Evolutionary conservation across 345 rosid species (phyloP).

Genomic region (Aquilaria malaccensis): DNA sequence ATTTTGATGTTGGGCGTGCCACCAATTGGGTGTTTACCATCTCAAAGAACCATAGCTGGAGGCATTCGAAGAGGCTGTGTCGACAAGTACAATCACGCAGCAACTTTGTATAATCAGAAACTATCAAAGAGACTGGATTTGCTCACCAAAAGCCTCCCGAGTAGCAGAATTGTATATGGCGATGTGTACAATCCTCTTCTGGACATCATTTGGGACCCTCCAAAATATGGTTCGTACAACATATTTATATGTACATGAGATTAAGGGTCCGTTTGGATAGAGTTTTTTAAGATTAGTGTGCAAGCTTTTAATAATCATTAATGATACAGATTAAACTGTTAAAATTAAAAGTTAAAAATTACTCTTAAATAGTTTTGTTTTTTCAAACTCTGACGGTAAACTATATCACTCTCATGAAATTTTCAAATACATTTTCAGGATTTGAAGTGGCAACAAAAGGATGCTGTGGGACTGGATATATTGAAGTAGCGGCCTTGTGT

Average conservation of each 20-base stretch:
- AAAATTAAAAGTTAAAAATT: too few species aligned
- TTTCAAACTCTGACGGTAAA: too few species aligned
- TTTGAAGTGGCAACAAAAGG: constrained; percentile 48
- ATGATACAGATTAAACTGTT: too few species aligned
- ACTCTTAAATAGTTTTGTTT: too few species aligned
- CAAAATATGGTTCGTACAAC: constrained; percentile 40
- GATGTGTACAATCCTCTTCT: constrained; percentile 26
- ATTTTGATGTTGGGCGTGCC: constrained; percentile 42
- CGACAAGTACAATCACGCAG: constrained; percentile 41
- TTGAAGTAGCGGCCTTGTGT: constrained; percentile 48
- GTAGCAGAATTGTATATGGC: constrained; percentile 17
- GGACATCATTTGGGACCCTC: constrained; percentile 29
- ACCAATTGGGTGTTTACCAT: constrained; percentile 67
- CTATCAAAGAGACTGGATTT: constrained; percentile 21
- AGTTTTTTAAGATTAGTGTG: too few species aligned
- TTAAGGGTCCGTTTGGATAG: too few species aligned
- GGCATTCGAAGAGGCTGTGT: constrained; percentile 42
- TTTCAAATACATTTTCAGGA: constrained; percentile 23
- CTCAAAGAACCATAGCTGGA: constrained; percentile 62
- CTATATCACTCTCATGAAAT: too few species aligned
- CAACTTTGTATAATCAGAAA: constrained; percentile 50
- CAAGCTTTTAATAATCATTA: too few species aligned
- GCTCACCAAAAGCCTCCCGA: constrained; percentile 22
- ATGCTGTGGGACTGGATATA: constrained; percentile 64
- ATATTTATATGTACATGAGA: too few species aligned